These are phyloP conservation scores for Tetrapisispora iriomotensis DNA, from an alignment of 805 yeast genomes.

Conservation along the genomic window DNA sequence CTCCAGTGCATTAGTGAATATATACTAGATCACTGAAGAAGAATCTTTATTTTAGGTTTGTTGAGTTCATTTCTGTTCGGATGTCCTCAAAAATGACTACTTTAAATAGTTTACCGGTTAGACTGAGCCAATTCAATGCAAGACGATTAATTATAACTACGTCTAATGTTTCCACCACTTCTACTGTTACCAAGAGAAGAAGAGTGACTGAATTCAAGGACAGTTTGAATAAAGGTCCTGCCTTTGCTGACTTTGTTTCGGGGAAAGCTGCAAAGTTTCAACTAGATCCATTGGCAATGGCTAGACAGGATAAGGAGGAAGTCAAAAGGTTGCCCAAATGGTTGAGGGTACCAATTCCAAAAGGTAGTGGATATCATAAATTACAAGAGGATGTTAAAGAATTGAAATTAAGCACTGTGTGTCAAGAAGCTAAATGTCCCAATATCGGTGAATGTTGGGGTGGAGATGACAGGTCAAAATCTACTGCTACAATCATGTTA, in stretches of 20 bases:
- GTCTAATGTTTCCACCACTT: background rate
- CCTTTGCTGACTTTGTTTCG: conserved; percentile 80
- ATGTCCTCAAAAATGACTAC: no score
- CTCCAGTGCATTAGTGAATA: no score
- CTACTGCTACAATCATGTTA: conserved; percentile 94
- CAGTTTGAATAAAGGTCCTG: conserved; percentile 72
- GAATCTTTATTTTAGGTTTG: no score
- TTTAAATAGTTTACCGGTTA: no score
- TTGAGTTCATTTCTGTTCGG: no score
- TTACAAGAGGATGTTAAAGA: conserved; percentile 83
- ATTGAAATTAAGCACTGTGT: conserved; percentile 83
- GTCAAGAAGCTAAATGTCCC: conserved; percentile 99
- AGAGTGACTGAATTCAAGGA: conserved; percentile 51
- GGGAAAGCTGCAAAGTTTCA: conserved; percentile 63
- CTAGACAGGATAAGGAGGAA: conserved; percentile 49
- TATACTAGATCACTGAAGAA: no score
- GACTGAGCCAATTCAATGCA: no score
- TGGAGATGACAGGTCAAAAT: conserved; percentile 62
- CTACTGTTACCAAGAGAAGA: background rate
- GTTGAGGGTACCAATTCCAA: conserved; percentile 95
- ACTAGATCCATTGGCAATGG: conserved; percentile 69
- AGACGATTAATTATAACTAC: conserved; percentile 1
- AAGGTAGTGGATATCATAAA: conserved; percentile 73
- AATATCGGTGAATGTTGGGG: conserved; percentile 99
- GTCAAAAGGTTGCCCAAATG: conserved; percentile 76